Conservation (phyloP, 2,329 filamentous ascomycete genomes). For the Macroventuria anomochaeta region DNA sequence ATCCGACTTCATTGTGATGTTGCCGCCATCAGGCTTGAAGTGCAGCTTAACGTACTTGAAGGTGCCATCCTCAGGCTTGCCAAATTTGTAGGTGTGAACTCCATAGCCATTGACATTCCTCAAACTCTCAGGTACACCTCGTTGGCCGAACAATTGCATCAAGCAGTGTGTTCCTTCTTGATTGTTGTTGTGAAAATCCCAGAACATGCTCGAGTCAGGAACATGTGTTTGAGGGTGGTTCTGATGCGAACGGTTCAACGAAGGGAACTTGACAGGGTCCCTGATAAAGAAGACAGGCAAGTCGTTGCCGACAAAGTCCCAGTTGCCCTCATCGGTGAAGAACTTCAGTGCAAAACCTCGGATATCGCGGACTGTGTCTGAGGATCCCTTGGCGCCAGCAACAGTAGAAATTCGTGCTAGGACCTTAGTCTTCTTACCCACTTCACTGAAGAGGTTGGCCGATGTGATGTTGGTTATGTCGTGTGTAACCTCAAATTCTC, state of each 20-base stretch:
- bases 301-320: conserved; percentile 58
- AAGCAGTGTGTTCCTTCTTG: conserved; percentile 59
- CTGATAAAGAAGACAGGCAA: conserved; percentile 55
- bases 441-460: conserved; percentile 60
- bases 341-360: conserved; percentile 60
- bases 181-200: conserved; percentile 53
- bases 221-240: conserved; percentile 44
- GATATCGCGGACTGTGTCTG: conserved; percentile 58
- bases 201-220: conserved; percentile 49
- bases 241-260: conserved; percentile 48
- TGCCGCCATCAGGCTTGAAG: conserved; percentile 57
- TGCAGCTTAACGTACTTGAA: conserved; percentile 61
- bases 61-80: conserved; percentile 49
- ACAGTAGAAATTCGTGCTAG: conserved; percentile 58
- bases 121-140: conserved; percentile 57
- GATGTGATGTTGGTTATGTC: conserved; percentile 64
- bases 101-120: conserved; percentile 57
- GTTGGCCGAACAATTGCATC: conserved; percentile 60
- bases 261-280: conserved; percentile 53
- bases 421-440: conserved; percentile 62
- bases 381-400: conserved; percentile 54
- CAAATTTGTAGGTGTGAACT: conserved; percentile 54
- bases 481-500: conserved; percentile 66
- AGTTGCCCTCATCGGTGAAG: conserved; percentile 60
- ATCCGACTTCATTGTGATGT: conserved; percentile 53